Evolutionary conservation across 192 early-diverging fungal species (phyloP), one percentile per base, ranked within the genome.

Genomic region (Radiomyces spectabilis): DNA sequence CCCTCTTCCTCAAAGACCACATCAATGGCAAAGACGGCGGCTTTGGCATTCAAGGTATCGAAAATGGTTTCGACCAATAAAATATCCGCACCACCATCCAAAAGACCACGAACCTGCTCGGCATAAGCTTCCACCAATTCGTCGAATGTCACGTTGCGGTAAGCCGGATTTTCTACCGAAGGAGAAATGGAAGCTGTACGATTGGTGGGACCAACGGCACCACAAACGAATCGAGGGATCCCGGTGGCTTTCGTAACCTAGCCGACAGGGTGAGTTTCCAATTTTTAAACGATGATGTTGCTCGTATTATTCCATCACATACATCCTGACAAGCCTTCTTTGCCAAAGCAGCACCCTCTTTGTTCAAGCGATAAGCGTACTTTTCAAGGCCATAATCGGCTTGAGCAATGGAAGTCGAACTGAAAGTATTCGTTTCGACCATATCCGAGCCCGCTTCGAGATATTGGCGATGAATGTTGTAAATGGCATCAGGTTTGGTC

Each of bases 361-460:
- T 89, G 77, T 97, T 97, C 66, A 97, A 74, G 61, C 91, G 84
- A 69, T 97, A 97, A 9, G 85, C 95, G 31, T 85, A 66, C 12
- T 86, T 73, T 65, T 95, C 89, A 64, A 89, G 79, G 30, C 69
- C 77, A 55, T 97, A 97, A 72, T 97, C 95, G 18, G 86, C 80
- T 69, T 97, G 95, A 8, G 92, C 91, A 66, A 95, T 97, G 2
- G 79, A 80, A 24, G 95, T 95, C 5, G 81, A 81, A 21, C 85
- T 87, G 76, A 97, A 97, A n/a, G 95, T 94, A 75, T 97, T 97
- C 31, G 95, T 94, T 71, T 94, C 95, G 40, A 97, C 72, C 73
- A 97, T 83, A 63, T 97, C 95, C 5, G 91, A 72, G 12, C 95
- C 95, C 24, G 95, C 89, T 32, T 88, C 80, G 26, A 97, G 72